Conservation (phyloP, 2,329 filamentous ascomycete genomes). For the Penicillium corylophilum region DNA sequence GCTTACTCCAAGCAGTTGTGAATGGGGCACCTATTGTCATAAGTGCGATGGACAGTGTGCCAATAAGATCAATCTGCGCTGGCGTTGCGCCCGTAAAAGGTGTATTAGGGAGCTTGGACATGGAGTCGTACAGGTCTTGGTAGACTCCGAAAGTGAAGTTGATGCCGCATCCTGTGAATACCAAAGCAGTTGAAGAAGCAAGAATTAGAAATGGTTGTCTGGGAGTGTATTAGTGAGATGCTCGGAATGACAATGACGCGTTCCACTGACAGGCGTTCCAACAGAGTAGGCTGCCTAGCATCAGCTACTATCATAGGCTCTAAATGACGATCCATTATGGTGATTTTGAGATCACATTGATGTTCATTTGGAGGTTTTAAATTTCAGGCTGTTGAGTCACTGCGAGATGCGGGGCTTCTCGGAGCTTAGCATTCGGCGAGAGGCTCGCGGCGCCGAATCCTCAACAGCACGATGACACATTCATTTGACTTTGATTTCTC, state of each 20-base stretch:
- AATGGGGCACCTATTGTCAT: constrained; percentile 40
- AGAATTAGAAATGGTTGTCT: constrained; percentile 15
- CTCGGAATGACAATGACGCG: background rate
- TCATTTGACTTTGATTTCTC: too few relatives aligned
- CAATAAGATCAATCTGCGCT: constrained; percentile 41
- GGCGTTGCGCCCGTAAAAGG: constrained; percentile 39
- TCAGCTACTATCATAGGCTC: constrained; percentile 6
- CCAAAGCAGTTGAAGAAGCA: constrained; percentile 20
- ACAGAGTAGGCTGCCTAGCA: background rate
- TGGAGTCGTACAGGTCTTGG: constrained; percentile 39
- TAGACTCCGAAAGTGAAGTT: constrained; percentile 44
- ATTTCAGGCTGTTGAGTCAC: constrained; percentile 3
- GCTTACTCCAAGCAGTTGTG: constrained; percentile 35
- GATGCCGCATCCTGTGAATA: constrained; percentile 38
- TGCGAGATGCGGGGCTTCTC: background rate
- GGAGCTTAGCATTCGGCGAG: background rate
- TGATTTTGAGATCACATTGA: background rate
- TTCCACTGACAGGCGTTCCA: constrained; percentile 4
- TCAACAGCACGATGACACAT: background rate
- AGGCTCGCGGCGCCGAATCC: background rate
- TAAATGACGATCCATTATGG: constrained; percentile 1
- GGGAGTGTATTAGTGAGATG: background rate
- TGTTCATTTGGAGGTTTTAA: background rate
- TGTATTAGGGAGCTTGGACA: constrained; percentile 25
- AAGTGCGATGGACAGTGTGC: constrained; percentile 36